Conservation (phyloP, 202 grass and related monocot genomes). For the Schoenoplectus tabernaemontani region DNA sequence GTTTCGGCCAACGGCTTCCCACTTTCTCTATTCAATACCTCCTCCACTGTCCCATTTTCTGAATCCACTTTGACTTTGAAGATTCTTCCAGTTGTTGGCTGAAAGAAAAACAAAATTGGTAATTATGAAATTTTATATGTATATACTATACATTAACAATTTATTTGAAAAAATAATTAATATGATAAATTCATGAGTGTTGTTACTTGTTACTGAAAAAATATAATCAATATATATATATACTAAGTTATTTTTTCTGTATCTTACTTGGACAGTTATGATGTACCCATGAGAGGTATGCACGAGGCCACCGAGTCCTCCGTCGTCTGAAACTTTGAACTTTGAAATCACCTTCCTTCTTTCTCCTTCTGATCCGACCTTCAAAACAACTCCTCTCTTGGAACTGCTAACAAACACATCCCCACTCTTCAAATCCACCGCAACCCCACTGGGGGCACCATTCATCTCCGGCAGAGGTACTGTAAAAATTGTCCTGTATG, state of each 20-base stretch:
- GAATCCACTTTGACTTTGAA: neutral
- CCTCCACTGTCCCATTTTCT: neutral
- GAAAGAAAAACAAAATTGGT: neutral
- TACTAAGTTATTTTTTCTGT: no score
- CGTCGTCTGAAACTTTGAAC: conserved; percentile 29
- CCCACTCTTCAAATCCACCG: conserved; percentile 48
- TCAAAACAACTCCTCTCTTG: conserved; percentile 36
- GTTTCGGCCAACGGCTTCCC: neutral
- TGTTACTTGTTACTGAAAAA: neutral
- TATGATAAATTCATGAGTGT: no score
- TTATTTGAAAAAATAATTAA: neutral
- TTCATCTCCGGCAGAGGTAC: conserved; percentile 25
- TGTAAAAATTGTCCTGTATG: conserved; percentile 41
- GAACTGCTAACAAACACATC: conserved; percentile 34
- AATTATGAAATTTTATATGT: neutral
- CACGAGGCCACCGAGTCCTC: conserved; percentile 37
- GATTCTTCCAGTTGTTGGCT: neutral
- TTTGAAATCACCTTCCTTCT: conserved; percentile 29
- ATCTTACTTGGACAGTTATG: conserved; percentile 22
- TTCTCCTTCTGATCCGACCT: conserved; percentile 24
- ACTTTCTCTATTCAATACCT: neutral
- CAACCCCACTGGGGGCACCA: conserved; percentile 31
- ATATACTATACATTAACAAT: no score
- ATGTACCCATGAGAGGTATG: conserved; percentile 44
- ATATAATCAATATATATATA: neutral